Base-by-base conservation (phyloP, 495 filamentous ascomycete genomes). In the Peziza echinospora region DNA sequence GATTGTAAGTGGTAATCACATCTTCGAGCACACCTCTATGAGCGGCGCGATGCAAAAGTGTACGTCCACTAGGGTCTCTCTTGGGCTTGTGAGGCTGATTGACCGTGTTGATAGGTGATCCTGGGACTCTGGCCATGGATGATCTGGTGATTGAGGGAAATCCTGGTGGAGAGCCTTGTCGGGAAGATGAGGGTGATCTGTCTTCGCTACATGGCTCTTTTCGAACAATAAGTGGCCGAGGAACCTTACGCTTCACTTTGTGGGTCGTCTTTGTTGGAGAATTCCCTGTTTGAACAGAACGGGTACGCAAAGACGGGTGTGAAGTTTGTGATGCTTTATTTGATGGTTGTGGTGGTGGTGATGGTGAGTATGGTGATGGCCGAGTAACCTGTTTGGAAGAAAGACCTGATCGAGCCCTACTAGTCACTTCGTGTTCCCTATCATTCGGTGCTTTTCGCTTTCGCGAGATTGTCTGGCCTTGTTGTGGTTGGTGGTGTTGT, bases 1-100 rank as follows among this genome's bases (percentile, higher is more conserved):
- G 80, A 5, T 75, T 67, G 25, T 83, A 44, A 26, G 56, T 59
- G 5, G 44, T 21, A 24, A 47, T 26, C 22, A 59, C 57, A 5
- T 60, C 57, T 17, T 24, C 40, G 37, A 60, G 45, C 21, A 42
- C 44, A 13, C 57, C 57, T 17, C 56, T 34, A 28, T 51, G 53
- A 48, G 56, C 59, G 24, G 57, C 57, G 21, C 56, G 51, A 25
- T 60, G 57, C 10, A 60, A 50, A 22, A 53, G 56, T 23, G 57
- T 60, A 41, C 57, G 52, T 2, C 57, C 57, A 43, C 52, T 56
- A 16, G 57, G 54, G 23, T 60, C 57, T 23, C 57, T 47, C 26
- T 53, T 59, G 46, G 56, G 56, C 28, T 56, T 55, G 26, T 59
- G 57, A 21, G 56, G 52, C 34, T 49, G 56, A 22, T 19, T 23